Percentiles rank a stretch among this genome's conserved stretches.
These are phyloP conservation scores for Globisporangium sylvaticum DNA, from an alignment of 352 stramenopile genomes.

Conservation along the genomic window DNA sequence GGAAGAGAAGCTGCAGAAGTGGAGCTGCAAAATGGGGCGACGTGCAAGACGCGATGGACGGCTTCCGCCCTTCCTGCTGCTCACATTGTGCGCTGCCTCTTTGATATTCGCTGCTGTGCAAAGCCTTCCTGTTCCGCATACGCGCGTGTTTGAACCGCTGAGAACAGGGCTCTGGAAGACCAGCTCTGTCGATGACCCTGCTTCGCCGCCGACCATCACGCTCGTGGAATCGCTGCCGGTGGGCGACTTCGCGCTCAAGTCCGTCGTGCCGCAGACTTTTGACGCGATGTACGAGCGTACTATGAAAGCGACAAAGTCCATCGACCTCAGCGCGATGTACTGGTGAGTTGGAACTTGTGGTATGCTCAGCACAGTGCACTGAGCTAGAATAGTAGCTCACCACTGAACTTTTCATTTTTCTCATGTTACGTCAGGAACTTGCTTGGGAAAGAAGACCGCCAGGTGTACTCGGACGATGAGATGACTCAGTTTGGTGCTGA, in stretches of 20 bases:
- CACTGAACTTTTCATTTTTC: not conserved
- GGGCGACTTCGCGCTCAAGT: slow-evolving; percentile 48
- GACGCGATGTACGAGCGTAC: slow-evolving; percentile 45
- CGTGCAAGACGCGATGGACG: not conserved
- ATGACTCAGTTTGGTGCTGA: slow-evolving; percentile 61
- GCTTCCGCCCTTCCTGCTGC: not conserved
- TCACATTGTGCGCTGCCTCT: not conserved
- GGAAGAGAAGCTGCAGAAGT: not conserved
- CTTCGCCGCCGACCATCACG: slow-evolving; percentile 20
- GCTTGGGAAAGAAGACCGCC: slow-evolving; percentile 49
- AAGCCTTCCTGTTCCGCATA: not conserved
- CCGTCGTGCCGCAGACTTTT: slow-evolving; percentile 37
- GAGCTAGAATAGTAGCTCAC: not conserved
- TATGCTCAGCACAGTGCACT: not conserved
- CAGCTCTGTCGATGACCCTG: not conserved
- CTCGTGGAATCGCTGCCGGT: slow-evolving; percentile 71
- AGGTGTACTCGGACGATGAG: slow-evolving; percentile 43
- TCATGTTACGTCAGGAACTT: slow-evolving; percentile 37
- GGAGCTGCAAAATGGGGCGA: not conserved
- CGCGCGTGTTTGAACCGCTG: slow-evolving; percentile 10
- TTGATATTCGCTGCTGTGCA: not conserved
- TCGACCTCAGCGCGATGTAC: slow-evolving; percentile 85
- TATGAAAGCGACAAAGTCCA: slow-evolving; percentile 31
- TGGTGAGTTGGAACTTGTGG: slow-evolving; percentile 22
- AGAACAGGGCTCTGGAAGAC: not conserved